Conservation (phyloP, 2,329 filamentous ascomycete species). For the Beauveria brongniartii region DNA sequence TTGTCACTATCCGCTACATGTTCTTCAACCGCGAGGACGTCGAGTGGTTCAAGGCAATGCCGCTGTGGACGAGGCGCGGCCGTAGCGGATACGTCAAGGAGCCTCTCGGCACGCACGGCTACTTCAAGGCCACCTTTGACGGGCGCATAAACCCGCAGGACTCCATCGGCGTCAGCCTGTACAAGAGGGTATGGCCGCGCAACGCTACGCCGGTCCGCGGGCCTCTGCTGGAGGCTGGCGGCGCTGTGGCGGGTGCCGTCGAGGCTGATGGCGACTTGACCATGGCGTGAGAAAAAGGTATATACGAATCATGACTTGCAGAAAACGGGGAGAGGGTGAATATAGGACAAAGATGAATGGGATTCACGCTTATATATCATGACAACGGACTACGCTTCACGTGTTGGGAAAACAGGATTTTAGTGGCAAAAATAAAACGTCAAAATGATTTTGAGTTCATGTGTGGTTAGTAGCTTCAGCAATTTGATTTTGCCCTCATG, state of each 20-base stretch:
- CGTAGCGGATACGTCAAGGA: conserved; percentile 91
- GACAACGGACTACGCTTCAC: conserved; percentile 8
- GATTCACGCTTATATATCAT: conserved; percentile 3
- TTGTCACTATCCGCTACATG: conserved; percentile 98
- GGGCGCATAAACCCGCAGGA: conserved; percentile 94
- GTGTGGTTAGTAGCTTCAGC: neutral
- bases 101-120: conserved; percentile 91
- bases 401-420: conserved; percentile 2
- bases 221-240: conserved; percentile 31
- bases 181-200: conserved; percentile 79
- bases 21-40: conserved; percentile 97
- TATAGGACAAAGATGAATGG: neutral
- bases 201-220: conserved; percentile 44
- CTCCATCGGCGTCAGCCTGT: conserved; percentile 81
- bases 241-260: conserved; percentile 11
- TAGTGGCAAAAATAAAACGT: neutral
- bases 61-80: conserved; percentile 86
- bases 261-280: conserved; percentile 24
- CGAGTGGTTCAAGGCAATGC: conserved; percentile 94
- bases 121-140: conserved; percentile 99
- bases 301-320: neutral
- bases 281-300: conserved; percentile 19
- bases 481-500: neutral
- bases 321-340: neutral
- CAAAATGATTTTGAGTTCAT: neutral